Base-by-base conservation (phyloP, 1,284 basidiomycete genomes). In the Fomitopsis schrenkii region DNA sequence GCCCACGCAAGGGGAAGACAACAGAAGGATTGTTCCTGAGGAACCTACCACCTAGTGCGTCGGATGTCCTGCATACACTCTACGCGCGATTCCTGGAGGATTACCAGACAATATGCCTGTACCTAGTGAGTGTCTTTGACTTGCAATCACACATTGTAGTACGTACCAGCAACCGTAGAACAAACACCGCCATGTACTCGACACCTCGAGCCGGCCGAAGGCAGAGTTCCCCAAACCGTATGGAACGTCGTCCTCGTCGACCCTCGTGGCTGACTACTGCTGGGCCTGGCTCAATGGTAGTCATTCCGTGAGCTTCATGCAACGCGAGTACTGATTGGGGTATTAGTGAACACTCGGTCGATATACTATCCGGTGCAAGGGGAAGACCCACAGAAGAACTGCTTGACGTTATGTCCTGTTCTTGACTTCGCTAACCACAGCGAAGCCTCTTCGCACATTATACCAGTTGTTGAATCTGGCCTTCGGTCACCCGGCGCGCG, bases 261-360 rank as follows among this genome's bases (percentile, higher is more conserved):
- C 9, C 1, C 57, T 66, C 12, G 44, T 63, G 2, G 41, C 63
- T 57, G 82, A 86, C 62, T 90, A 85, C 64, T 73, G 92, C 8
- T 95, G 94, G 93, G 91, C 84, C 9, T 96, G 94, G 94, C 80
- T 96, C 22, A 94, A 87, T 71, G 91, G 93, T 86, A 61, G 71
- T 33, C 53, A 58, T 53, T 65, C 61, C 44, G 54, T 61, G 57
- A 63, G 57, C 56, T 58, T 5, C 44, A 52, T 63, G 40, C 26
- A 54, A 15, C 41, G 35, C 28, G 36, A 17, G 59, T 33, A 66
- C 63, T 56, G 62, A 57, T 41, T 36, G 42, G 5, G 15, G 4
- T 33, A 5, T 14, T 68, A 95, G 93, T 95, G 63, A 96, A 96
- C 72, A 95, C 94, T 6, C 85, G 94, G 60, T 93, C 90, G 68